A percentile compares a stretch with the other conserved stretches of the same genome.
phyloP scores from a whole-genome alignment of 805 yeast species.

The Metschnikowia bowlesiae region DNA sequence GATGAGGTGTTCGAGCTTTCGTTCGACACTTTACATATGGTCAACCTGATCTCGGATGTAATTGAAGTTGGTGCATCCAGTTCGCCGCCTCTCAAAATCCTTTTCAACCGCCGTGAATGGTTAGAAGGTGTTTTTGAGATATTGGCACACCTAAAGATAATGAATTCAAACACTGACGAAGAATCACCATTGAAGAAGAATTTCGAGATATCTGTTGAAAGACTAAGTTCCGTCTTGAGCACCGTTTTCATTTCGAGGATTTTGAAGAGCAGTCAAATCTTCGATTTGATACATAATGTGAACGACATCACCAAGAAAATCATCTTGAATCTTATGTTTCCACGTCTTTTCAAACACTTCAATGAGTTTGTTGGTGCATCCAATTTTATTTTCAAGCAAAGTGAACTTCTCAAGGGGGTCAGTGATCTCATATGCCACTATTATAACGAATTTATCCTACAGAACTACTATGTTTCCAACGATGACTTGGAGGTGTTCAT shows the following conservation, averaged over 20 bases:
- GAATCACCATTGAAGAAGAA: conserved; percentile 14
- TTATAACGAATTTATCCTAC: conserved; percentile 25
- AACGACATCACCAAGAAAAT: conserved; percentile 35
- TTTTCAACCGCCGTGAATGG: conserved; percentile 30
- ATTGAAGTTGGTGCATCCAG: conserved; percentile 28
- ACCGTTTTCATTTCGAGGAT: conserved; percentile 33
- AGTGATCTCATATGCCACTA: conserved; percentile 25
- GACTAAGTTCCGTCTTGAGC: conserved; percentile 30
- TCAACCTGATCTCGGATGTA: conserved; percentile 30
- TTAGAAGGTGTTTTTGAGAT: conserved; percentile 38
- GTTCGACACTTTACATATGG: conserved; percentile 32
- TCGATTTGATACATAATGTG: conserved; percentile 22
- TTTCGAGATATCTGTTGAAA: conserved; percentile 21
- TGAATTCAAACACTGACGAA: conserved; percentile 20
- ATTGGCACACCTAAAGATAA: conserved; percentile 29
- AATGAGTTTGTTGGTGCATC: conserved; percentile 30
- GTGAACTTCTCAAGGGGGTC: conserved; percentile 24
- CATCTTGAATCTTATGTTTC: conserved; percentile 32
- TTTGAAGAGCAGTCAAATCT: conserved; percentile 17
- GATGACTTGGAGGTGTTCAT: conserved; percentile 24
- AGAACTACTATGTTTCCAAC: conserved; percentile 23
- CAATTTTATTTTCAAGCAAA: conserved; percentile 33
- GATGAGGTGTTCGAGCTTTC: conserved; percentile 21
- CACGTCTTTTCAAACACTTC: conserved; percentile 32
- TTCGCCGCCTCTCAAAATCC: conserved; percentile 17